phyloP scores from a whole-genome alignment of 2,329 filamentous ascomycete species.

The Phialophora verrucosa region DNA sequence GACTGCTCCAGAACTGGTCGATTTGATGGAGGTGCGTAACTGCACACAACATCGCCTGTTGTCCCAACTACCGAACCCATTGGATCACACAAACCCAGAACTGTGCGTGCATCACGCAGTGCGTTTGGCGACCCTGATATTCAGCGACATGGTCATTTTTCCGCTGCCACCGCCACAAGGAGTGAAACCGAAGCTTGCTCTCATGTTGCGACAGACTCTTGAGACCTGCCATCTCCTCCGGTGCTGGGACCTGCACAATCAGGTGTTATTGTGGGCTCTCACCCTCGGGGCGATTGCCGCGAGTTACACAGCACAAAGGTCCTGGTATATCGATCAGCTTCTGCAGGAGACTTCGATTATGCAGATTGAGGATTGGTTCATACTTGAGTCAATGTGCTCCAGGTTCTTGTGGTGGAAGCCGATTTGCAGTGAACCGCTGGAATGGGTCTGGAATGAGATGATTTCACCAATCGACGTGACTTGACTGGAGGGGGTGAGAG shows the following conservation, averaged over 20 bases:
- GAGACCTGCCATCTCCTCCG: slow-evolving; percentile 18
- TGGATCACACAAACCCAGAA: slow-evolving; percentile 13
- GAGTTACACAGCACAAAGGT: slow-evolving; percentile 19
- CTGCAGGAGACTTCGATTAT: slow-evolving; percentile 17
- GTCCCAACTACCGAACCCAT: slow-evolving; percentile 11
- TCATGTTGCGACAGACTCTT: slow-evolving; percentile 24
- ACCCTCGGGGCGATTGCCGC: slow-evolving; percentile 29
- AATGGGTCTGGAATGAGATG: slow-evolving; percentile 28
- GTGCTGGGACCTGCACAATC: slow-evolving; percentile 28
- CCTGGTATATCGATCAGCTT: slow-evolving; percentile 31
- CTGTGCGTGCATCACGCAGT: slow-evolving; percentile 23
- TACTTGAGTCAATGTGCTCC: slow-evolving; percentile 26
- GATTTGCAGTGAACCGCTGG: slow-evolving; percentile 27
- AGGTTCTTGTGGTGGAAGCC: slow-evolving; percentile 34
- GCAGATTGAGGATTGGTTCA: slow-evolving; percentile 26
- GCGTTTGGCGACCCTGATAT: slow-evolving; percentile 29
- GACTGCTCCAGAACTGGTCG: slow-evolving; percentile 31
- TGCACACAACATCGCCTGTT: slow-evolving; percentile 29
- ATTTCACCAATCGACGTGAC: slow-evolving; percentile 11
- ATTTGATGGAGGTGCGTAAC: slow-evolving; percentile 30
- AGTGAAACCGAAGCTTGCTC: slow-evolving; percentile 25
- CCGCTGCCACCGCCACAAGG: slow-evolving; percentile 28
- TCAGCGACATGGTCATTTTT: slow-evolving; percentile 34
- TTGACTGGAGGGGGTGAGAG: background rate
- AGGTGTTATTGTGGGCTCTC: slow-evolving; percentile 32